Conservation (phyloP, 1,139 yeast genomes). For the Geotrichum macrosporum region DNA sequence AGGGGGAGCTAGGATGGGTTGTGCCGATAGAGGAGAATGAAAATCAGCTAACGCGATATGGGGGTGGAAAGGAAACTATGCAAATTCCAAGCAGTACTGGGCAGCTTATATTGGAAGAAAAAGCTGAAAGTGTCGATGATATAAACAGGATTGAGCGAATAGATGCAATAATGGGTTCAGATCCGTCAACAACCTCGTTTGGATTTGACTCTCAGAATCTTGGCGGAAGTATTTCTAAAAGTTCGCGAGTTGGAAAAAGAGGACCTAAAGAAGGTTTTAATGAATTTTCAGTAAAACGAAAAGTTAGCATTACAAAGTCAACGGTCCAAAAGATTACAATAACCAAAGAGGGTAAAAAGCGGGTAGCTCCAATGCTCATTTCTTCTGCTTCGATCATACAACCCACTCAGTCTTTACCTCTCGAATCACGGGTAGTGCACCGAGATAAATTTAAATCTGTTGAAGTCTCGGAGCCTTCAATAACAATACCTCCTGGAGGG, state of each 20-base stretch:
- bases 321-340: slow-evolving; percentile 50
- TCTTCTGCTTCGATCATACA: slow-evolving; percentile 44
- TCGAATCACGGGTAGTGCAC: slow-evolving; percentile 11
- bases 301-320: slow-evolving; percentile 22
- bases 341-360: slow-evolving; percentile 75
- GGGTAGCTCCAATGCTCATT: slow-evolving; percentile 81
- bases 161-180: slow-evolving; percentile 15
- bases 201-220: no score
- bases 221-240: no score
- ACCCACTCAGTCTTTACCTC: slow-evolving; percentile 10
- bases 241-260: neutral
- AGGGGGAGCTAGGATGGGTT: slow-evolving; percentile 67
- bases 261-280: neutral
- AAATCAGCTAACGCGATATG: slow-evolving; percentile 71
- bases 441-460: slow-evolving; percentile 20
- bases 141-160: slow-evolving; percentile 3
- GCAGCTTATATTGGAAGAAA: slow-evolving; percentile 22
- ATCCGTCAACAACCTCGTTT: neutral
- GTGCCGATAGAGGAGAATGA: slow-evolving; percentile 64
- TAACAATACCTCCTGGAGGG: slow-evolving; percentile 42
- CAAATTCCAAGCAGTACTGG: slow-evolving; percentile 21
- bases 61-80: slow-evolving; percentile 70
- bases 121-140: slow-evolving; percentile 14
- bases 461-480: slow-evolving; percentile 40
- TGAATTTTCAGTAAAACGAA: slow-evolving; percentile 22